These are phyloP conservation scores for Geranomyces michiganensis DNA, from an alignment of 192 early-diverging fungal species.

Conservation along the genomic window DNA sequence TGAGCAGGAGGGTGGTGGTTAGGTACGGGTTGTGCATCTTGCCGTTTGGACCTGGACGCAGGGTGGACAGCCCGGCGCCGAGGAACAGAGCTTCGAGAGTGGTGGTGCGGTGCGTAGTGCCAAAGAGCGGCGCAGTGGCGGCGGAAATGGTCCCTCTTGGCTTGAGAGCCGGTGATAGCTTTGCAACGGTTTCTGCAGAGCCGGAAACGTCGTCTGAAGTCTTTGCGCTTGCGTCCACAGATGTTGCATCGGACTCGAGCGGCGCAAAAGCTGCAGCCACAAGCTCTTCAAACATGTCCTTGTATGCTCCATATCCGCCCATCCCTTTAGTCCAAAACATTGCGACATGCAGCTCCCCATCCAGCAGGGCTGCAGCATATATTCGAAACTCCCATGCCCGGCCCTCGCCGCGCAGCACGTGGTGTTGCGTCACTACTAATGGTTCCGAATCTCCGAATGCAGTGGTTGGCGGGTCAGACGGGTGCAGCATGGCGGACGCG, in stretches of 20 bases:
- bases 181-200: neutral
- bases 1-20: slow-evolving; percentile 10
- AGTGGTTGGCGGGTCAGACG: slow-evolving; percentile 10
- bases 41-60: slow-evolving; percentile 1
- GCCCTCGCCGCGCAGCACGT: slow-evolving; percentile 9
- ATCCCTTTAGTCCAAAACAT: slow-evolving; percentile 21
- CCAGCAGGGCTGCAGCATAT: slow-evolving; percentile 4
- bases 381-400: slow-evolving; percentile 18
- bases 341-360: neutral
- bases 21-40: slow-evolving; percentile 22
- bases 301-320: slow-evolving; percentile 3
- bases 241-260: too few species aligned
- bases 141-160: neutral
- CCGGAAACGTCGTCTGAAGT: neutral
- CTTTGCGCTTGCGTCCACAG: neutral
- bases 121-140: neutral
- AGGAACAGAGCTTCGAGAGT: slow-evolving; percentile 20
- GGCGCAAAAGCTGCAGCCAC: slow-evolving; percentile 12
- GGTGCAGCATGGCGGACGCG: neutral
- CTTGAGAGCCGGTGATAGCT: neutral
- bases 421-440: neutral
- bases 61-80: neutral
- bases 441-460: neutral
- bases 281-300: slow-evolving; percentile 20
- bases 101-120: slow-evolving; percentile 10